phyloP scores from a whole-genome alignment of 176 grass and related monocot species.

The sorghum (Sorghum bicolor) region Sorghum_bicolor_NCBIv3 NC_012873.2:64738001-64738500 shows the following conservation, averaged over 20 bases:
- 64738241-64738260: conserved; percentile 17
- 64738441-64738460: conserved; percentile 34
- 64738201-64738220: not conserved
- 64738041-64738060: not conserved
- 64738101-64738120: not conserved
- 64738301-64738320: conserved; percentile 4
- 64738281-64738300: not conserved
- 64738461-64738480: conserved; percentile 20
- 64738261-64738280: conserved; percentile 22
- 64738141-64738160: conserved; percentile 7
- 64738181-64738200: not conserved
- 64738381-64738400: conserved; percentile 17
- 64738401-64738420: conserved; percentile 30
- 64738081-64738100: conserved; percentile 19
- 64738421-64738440: conserved; percentile 32
- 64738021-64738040: not conserved
- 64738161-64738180: not conserved
- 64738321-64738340: not conserved
- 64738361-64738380: conserved; percentile 14
- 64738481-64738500: conserved; percentile 27
- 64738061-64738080: not conserved
- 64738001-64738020: conserved; percentile 6
- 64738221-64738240: conserved; percentile 12
- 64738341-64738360: conserved; percentile 10
- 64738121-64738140: not conserved